Conservation (phyloP, 1,284 basidiomycete genomes). For the Boletus semigastroideus region DNA sequence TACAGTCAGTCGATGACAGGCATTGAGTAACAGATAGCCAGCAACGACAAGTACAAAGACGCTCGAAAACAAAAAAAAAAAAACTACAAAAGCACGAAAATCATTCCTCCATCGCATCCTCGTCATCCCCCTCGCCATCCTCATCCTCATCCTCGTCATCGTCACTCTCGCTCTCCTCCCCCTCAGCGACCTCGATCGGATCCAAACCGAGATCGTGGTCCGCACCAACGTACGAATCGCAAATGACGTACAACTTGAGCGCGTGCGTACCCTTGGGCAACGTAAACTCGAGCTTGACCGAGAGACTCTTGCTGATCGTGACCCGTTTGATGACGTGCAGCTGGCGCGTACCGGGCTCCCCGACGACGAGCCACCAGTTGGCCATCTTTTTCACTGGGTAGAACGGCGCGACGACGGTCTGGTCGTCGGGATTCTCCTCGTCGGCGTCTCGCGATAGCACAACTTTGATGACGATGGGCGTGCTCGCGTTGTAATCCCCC, state of each 20-base stretch:
- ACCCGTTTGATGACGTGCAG: slow-evolving; percentile 95
- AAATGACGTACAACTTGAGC: slow-evolving; percentile 90
- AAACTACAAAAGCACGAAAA: slow-evolving; percentile 3
- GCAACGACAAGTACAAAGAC: too few species aligned
- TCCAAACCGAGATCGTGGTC: slow-evolving; percentile 88
- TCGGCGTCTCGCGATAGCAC: slow-evolving; percentile 82
- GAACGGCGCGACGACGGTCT: slow-evolving; percentile 86
- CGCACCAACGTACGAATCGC: slow-evolving; percentile 87
- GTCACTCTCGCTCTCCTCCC: slow-evolving; percentile 80
- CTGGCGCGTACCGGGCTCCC: slow-evolving; percentile 72
- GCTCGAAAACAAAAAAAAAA: too few species aligned
- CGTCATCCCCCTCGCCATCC: slow-evolving; percentile 47
- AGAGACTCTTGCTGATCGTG: slow-evolving; percentile 78
- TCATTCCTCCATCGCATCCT: slow-evolving; percentile 44
- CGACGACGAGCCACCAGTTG: slow-evolving; percentile 97
- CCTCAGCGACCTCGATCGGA: slow-evolving; percentile 81
- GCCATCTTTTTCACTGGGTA: slow-evolving; percentile 91
- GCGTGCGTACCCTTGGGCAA: slow-evolving; percentile 81
- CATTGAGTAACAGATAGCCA: too few species aligned
- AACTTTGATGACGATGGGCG: slow-evolving; percentile 83
- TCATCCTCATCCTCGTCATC: slow-evolving; percentile 61
- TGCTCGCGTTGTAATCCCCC: slow-evolving; percentile 80
- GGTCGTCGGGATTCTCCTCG: slow-evolving; percentile 80
- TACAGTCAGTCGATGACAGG: too few species aligned
- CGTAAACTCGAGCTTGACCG: slow-evolving; percentile 87